Evolutionary conservation across 2,329 filamentous ascomycete genomes (phyloP), one percentile per base, ranked within the genome.

Genomic region (Neonectria ditissima): DNA sequence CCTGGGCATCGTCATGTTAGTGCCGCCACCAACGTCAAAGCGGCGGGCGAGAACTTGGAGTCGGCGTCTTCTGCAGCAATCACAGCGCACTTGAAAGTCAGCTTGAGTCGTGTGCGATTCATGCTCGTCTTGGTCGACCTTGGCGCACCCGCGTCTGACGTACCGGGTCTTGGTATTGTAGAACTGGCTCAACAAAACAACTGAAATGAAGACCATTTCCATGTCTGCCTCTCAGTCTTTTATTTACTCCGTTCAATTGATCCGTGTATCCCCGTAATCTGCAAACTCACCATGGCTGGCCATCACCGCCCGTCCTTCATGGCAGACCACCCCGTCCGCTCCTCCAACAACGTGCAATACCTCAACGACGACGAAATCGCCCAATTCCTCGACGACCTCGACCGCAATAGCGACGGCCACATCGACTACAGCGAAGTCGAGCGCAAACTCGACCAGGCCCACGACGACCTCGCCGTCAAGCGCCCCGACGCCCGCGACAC

Each of bases 341-440:
- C 67, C 26, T 66, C 63, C 28, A 59, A 68, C 4, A 70, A 77
- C 68, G 65, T 76, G 2, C 66, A 74, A 43, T 80, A 77, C 50
- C 76, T 84, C 48, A 78, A 73, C 48, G 79, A 86, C 53, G 77
- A 82, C 7, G 85, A 88, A 68, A 84, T 87, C 50, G 74, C 81
- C 7, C 71, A 78, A 4, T 88, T 88, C 56, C 76, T 88, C 43
- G 78, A 86, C 61, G 82, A 84, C 30, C 75, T 88, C 3, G 85
- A 87, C 68, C 79, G 80, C 65, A 80, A 87, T 63, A 78, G 79
- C 20, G 81, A 87, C 71, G 85, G 85, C 13, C 77, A 76, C 67
- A 83, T 88, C 60, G 81, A 83, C 59, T 86, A 86, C 69, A 73
- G 73, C 56, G 85, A 87, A 66, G 69, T 87, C 30, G 84, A 86